Conservation (phyloP, 2,329 filamentous ascomycete genomes). For the Ilyonectria destructans region DNA sequence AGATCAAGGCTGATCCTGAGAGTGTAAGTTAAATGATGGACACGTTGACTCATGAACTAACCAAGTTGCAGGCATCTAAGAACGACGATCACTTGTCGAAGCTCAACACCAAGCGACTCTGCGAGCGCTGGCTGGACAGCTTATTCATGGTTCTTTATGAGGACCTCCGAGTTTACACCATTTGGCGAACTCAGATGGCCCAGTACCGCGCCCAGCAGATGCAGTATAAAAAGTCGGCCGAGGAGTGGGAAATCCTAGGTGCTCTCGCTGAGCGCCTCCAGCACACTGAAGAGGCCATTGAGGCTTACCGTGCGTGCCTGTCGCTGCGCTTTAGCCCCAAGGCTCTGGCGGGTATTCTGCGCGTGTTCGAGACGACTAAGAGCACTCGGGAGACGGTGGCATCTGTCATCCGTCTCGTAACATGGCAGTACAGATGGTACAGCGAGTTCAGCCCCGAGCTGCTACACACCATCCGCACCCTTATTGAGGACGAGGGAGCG, state of each 20-base stretch:
- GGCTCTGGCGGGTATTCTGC: slow-evolving; percentile 88
- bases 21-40: slow-evolving; percentile 65
- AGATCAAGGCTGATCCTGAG: slow-evolving; percentile 83
- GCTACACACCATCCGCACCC: slow-evolving; percentile 87
- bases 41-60: slow-evolving; percentile 37
- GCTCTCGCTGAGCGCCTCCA: slow-evolving; percentile 94
- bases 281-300: slow-evolving; percentile 90
- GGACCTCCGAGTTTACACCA: slow-evolving; percentile 97
- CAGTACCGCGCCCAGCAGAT: slow-evolving; percentile 95
- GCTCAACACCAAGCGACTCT: slow-evolving; percentile 97
- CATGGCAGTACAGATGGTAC: slow-evolving; percentile 99
- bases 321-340: slow-evolving; percentile 93
- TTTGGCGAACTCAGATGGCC: slow-evolving; percentile 98
- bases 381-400: slow-evolving; percentile 87
- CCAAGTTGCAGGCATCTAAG: slow-evolving; percentile 67
- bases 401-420: slow-evolving; percentile 91
- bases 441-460: slow-evolving; percentile 97
- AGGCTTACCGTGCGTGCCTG: slow-evolving; percentile 93
- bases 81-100: slow-evolving; percentile 85
- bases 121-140: slow-evolving; percentile 98
- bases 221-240: slow-evolving; percentile 95
- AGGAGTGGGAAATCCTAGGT: slow-evolving; percentile 98
- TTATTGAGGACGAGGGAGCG: slow-evolving; percentile 98
- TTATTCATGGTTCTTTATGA: slow-evolving; percentile 99
- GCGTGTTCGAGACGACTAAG: slow-evolving; percentile 82